A percentile compares a stretch with the other conserved stretches of the same genome.
Conservation (phyloP, 75 land plant genomes). For the Isoetes taiwanensis region DNA sequence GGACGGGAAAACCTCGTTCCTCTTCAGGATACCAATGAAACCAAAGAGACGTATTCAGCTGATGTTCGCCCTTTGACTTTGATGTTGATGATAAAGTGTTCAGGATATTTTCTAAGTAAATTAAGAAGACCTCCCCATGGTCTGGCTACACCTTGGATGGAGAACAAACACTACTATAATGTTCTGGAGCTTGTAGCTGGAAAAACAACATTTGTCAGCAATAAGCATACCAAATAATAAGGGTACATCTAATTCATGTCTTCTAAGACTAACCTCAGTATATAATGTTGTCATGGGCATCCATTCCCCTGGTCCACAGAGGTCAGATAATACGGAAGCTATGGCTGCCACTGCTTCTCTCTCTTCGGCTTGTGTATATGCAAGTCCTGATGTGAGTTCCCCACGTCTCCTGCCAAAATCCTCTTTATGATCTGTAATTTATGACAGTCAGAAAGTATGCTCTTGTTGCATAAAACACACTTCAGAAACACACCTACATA, state of each 20-base stretch:
- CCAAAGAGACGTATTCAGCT: constrained; percentile 77
- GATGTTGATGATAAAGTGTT: constrained; percentile 87
- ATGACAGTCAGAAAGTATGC: no score
- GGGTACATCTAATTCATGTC: no score
- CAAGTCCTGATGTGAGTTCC: constrained; percentile 36
- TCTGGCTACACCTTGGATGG: constrained; percentile 44
- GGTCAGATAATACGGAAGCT: constrained; percentile 82
- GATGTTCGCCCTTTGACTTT: constrained; percentile 67
- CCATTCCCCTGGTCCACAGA: constrained; percentile 98
- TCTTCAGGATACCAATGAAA: constrained; percentile 46
- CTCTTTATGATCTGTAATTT: constrained; percentile 39
- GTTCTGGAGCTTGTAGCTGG: constrained; percentile 46
- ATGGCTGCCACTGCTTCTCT: constrained; percentile 86
- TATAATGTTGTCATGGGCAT: constrained; percentile 90
- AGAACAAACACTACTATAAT: constrained; percentile 51
- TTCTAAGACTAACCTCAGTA: constrained; percentile 43
- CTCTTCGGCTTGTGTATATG: constrained; percentile 65
- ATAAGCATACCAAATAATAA: background rate
- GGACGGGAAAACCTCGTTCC: background rate
- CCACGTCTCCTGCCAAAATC: constrained; percentile 33
- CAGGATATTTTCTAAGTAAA: constrained; percentile 66
- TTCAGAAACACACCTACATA: no score
- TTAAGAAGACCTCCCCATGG: constrained; percentile 81
- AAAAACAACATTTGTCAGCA: background rate
- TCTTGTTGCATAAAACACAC: no score